These are phyloP conservation scores for Erodium maritimum DNA, from an alignment of 345 rosid species.

Conservation along the genomic window DNA sequence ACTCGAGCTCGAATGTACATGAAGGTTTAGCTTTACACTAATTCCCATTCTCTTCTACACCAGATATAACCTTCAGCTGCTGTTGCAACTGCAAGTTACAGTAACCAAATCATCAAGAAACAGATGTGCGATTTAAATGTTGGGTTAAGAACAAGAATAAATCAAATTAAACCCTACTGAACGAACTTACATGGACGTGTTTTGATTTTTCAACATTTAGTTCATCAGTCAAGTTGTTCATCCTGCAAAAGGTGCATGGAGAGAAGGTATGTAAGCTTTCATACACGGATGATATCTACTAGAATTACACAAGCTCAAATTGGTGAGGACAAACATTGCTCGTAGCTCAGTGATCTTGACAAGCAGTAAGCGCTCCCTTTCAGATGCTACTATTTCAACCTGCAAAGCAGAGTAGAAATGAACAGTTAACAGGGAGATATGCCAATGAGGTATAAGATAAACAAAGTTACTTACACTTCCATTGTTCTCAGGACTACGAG, in stretches of 20 bases:
- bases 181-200: constrained; percentile 49
- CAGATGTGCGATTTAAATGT: not conserved
- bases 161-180: not conserved
- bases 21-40: constrained; percentile 26
- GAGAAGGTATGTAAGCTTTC: not conserved
- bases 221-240: constrained; percentile 59
- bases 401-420: constrained; percentile 21
- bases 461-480: constrained; percentile 45
- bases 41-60: constrained; percentile 24
- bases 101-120: not conserved
- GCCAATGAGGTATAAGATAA: not conserved
- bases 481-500: constrained; percentile 57
- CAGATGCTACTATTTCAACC: constrained; percentile 49
- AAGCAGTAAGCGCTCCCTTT: constrained; percentile 62
- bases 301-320: constrained; percentile 1
- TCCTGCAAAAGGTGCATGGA: constrained; percentile 33
- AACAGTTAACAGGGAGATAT: not conserved
- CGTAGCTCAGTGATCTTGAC: constrained; percentile 60
- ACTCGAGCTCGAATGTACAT: not conserved
- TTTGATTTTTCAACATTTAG: constrained; percentile 58
- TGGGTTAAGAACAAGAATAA: not conserved
- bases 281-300: not conserved
- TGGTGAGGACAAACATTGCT: constrained; percentile 41
- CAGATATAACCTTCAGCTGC: constrained; percentile 10
- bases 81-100: constrained; percentile 15